Evolutionary conservation across 768 basidiomycete species (phyloP), one percentile per base, ranked within the genome.

Genomic region (Hortiboletus flavorubellus): DNA sequence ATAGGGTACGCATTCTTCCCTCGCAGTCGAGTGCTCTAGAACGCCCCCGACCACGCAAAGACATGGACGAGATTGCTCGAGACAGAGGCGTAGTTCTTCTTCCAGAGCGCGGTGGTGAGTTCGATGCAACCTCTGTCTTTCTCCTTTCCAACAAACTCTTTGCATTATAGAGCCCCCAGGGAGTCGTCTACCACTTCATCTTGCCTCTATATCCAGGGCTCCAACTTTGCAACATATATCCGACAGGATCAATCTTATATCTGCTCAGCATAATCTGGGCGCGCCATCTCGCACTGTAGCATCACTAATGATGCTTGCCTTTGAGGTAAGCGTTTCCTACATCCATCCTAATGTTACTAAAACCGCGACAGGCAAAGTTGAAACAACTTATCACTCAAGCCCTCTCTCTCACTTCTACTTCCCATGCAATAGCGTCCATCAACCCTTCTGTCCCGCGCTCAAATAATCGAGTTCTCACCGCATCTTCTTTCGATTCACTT

Each of bases 301-400:
- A 12, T 76, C 83, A 3, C 75, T 92, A 3, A 80, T 91, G 78
- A 83, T 84, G 69, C 78, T 90, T 46, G 90, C 90, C 2, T 87
- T 85, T 62, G 89, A 93, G 77, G 89, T 88, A 41, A n/a, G 56
- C 10, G 74, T 67, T 46, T 23, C 12, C 18, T 31, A 7, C 12
- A 26, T 48, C 31, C 26, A 21, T 35, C 30, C 16, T 10, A 18
- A 10, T 14, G 8, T 26, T 2, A 51, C 57, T 54, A 33, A 54
- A 26, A 4, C 46, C 30, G 3, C 38, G 34, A 15, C 57, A 91
- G 89, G 87, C 87, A 16, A 89, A 90, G 66, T 77, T 93, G 5
- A 93, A 93, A 65, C 87, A 91, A 54, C 80, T 92, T 29, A 86
- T 93, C 59, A 89, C 86, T 1, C 88, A 88, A 61, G 88, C 90